Evolutionary conservation across 2,329 filamentous ascomycete species (phyloP), one percentile per base, ranked within the genome.

Genomic region (Macrophomina tecta): DNA sequence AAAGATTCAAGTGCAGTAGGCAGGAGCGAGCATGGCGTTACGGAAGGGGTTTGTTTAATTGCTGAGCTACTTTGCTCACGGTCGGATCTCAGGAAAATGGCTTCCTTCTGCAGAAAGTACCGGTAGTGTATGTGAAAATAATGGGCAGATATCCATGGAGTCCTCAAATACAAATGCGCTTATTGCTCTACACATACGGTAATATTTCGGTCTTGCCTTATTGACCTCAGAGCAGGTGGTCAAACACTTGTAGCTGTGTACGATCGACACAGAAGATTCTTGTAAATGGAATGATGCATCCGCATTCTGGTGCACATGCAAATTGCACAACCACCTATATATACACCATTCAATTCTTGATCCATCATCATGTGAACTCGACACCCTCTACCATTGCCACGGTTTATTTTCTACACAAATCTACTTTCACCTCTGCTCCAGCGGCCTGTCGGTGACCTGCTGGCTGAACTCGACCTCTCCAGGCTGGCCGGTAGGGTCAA

Each of bases 401-500:
- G 46, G 2, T 36, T 18, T 34, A 12, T 11, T 36, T 32, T 49
- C 45, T 38, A 49, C 30, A 14, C 6, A 12, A n/a, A 45, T 12
- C 11, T 16, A 62, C 36, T 38, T 51, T 69, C 85, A 90, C 81
- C 88, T 83, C 80, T 90, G 87, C 70, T 84, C 87, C 66, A 87
- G 80, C 64, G 83, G 82, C 73, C 85, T 83, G 66, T 87, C 82
- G 66, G 85, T 88, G 69, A 89, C 83, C 69, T 84, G 82, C 77
- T 90, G 86, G 53, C 81, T 80, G 73, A 86, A 82, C 49, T 83
- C 80, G 38, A 90, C 84, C 76, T 89, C 85, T 32, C 84, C 87
- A n/a, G 83, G 76, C 70, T 88, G 81, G 51, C 84, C 85, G 55
- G 82, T 82, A n/a, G 89, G 82, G 69, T 83, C 85, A 67, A 98